Base-by-base conservation (phyloP, 495 filamentous ascomycete genomes). In the Jackrogersella multiformis region DNA sequence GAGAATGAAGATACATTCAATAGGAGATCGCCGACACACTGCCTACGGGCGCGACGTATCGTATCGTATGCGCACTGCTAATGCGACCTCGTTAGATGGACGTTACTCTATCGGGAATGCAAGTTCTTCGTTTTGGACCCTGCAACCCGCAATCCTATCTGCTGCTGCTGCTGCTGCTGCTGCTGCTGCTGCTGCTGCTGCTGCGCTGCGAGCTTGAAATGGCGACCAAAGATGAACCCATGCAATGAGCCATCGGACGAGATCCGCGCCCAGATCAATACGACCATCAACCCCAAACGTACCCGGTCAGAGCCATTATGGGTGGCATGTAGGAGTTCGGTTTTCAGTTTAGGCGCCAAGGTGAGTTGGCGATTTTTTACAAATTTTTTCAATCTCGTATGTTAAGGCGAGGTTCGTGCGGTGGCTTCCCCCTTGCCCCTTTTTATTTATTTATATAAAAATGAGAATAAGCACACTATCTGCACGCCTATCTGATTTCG, bases 401-500 rank as follows among this genome's bases (percentile, higher is more conserved):
- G 20, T 52, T 44, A 44, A 35, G 9, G 18, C 28, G 30, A 16
- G 66, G 67, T 39, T 70, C 53, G 56, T 70, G 52, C 57, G 36
- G 36, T 61, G 51, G 28, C 42, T 57, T 61, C 38, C 61, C 53
- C 24, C 26, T 62, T 70, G 54, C 61, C 57, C 32, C 30, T 62
- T 70, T 58, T 68, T 41, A n/a, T n/a, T n/a, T n/a, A n/a, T n/a
- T n/a, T n/a, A n/a, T n/a, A n/a, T n/a, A n/a, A n/a, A n/a, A n/a
- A n/a, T n/a, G 46, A 66, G 23, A 65, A 60, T 70, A 66, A 66
- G 67, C 67, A 70, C 67, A 44, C 46, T 66, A 70, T 70, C 67
- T 70, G 55, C 26, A 26, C 20, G 51, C 34, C 13, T 48, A 61
- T 64, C 54, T 55, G 28, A 70, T 70, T 66, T 35, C 61, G 61